phyloP scores from a whole-genome alignment of 1,139 yeast genomes.

The Geotrichum australiense region DNA sequence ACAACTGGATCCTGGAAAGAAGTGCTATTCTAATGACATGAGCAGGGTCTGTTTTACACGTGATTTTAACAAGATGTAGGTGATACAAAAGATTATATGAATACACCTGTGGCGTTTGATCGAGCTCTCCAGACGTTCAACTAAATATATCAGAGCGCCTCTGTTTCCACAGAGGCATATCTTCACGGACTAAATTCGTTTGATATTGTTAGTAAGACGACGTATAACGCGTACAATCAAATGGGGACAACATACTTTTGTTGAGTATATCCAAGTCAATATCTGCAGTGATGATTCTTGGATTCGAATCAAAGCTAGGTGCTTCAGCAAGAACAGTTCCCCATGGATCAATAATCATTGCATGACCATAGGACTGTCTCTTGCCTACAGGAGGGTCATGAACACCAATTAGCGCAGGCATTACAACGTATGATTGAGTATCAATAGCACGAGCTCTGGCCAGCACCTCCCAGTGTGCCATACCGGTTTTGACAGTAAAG shows the following conservation, averaged over 20 bases:
- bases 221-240: not conserved
- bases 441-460: constrained; percentile 84
- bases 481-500: constrained; percentile 85
- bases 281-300: constrained; percentile 63
- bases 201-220: not conserved
- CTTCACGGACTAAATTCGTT: constrained; percentile 44
- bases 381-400: constrained; percentile 46
- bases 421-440: constrained; percentile 75
- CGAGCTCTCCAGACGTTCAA: no score
- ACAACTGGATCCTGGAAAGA: no score
- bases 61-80: no score
- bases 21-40: no score
- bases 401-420: constrained; percentile 87
- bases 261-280: constrained; percentile 49
- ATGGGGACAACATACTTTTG: constrained; percentile 37
- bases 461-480: constrained; percentile 79
- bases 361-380: constrained; percentile 69
- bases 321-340: constrained; percentile 68
- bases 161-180: constrained; percentile 74
- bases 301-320: constrained; percentile 42
- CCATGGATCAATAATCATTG: constrained; percentile 86
- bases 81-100: no score
- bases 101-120: no score
- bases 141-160: constrained; percentile 56
- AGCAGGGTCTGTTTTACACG: no score